Percentiles rank a stretch among this genome's conserved stretches.
These are phyloP conservation scores for Scedosporium aurantiacum DNA, from an alignment of 2,329 filamentous ascomycete species.

Conservation along the genomic window DNA sequence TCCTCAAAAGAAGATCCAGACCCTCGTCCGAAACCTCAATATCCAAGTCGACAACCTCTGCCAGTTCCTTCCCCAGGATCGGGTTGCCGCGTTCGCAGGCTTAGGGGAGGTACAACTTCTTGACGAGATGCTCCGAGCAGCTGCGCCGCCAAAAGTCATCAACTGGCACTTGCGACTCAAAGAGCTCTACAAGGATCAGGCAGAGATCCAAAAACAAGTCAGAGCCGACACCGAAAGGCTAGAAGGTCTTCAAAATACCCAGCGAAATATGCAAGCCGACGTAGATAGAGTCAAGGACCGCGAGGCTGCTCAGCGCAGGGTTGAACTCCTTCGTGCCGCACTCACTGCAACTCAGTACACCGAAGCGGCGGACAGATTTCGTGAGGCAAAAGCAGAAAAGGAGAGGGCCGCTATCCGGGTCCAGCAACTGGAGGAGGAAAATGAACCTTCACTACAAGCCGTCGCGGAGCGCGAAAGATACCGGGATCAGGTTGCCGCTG, in stretches of 20 bases:
- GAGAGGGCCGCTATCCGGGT: constrained; percentile 46
- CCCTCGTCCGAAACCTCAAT: constrained; percentile 58
- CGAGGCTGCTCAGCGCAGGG: constrained; percentile 51
- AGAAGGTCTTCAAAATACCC: constrained; percentile 51
- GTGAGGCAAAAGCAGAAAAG: constrained; percentile 39
- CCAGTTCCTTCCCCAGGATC: constrained; percentile 92
- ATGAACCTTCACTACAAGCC: constrained; percentile 56
- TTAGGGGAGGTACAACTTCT: constrained; percentile 74
- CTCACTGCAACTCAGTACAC: constrained; percentile 57
- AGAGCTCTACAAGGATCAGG: constrained; percentile 46
- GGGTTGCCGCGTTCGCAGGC: constrained; percentile 85
- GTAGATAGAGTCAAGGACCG: constrained; percentile 75
- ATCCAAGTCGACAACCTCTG: constrained; percentile 98
- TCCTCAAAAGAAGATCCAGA: constrained; percentile 53
- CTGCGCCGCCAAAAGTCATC: constrained; percentile 71
- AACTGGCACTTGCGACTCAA: constrained; percentile 68
- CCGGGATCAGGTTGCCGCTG: constrained; percentile 39
- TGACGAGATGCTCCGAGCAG: constrained; percentile 76
- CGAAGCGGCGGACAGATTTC: constrained; percentile 23
- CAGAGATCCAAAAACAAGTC: constrained; percentile 45
- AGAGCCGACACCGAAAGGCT: constrained; percentile 53
- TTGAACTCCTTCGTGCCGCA: constrained; percentile 53
- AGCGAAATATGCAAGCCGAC: constrained; percentile 64
- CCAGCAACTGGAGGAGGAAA: constrained; percentile 43
- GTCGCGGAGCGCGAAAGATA: constrained; percentile 64